These are phyloP conservation scores for Secale cereale DNA, from an alignment of 176 grass and related monocot species.

Conservation along the genomic window DNA sequence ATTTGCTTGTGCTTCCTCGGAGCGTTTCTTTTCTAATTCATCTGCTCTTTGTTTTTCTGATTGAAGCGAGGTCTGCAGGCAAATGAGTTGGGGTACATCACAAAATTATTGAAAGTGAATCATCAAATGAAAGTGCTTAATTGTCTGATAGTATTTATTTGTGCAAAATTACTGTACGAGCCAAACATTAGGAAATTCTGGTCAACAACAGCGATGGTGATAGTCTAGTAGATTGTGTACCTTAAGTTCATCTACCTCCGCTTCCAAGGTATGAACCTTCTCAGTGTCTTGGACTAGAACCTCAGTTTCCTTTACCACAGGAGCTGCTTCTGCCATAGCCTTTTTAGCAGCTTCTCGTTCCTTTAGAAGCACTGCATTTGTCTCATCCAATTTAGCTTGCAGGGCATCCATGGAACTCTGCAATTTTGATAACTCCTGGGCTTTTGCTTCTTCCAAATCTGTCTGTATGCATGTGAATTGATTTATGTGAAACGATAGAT, in stretches of 20 bases:
- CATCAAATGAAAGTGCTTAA: not conserved
- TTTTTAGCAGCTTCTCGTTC: slow-evolving; percentile 71
- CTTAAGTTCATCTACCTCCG: slow-evolving; percentile 84
- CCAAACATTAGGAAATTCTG: slow-evolving; percentile 27
- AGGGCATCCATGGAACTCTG: slow-evolving; percentile 76
- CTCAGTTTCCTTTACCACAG: slow-evolving; percentile 80
- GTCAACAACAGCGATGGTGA: not conserved
- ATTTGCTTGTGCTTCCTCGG: slow-evolving; percentile 51
- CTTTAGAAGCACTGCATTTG: slow-evolving; percentile 64
- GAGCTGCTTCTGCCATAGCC: slow-evolving; percentile 73
- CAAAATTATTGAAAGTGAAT: slow-evolving; percentile 26
- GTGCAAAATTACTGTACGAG: slow-evolving; percentile 3
- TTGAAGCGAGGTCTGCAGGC: slow-evolving; percentile 62
- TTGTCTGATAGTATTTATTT: slow-evolving; percentile 12
- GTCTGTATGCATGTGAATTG: slow-evolving; percentile 48
- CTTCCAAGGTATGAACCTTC: slow-evolving; percentile 76
- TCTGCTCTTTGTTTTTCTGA: slow-evolving; percentile 73
- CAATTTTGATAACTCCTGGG: slow-evolving; percentile 72
- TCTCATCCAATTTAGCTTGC: slow-evolving; percentile 87
- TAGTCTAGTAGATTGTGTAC: slow-evolving; percentile 31
- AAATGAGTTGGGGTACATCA: slow-evolving; percentile 25
- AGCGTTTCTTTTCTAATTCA: slow-evolving; percentile 73
- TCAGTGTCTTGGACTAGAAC: slow-evolving; percentile 89
- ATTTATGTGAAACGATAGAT: slow-evolving; percentile 35
- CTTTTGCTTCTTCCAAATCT: slow-evolving; percentile 94